phyloP scores from a whole-genome alignment of 441 rosid genomes.

The Corymbia citriodora region DNA sequence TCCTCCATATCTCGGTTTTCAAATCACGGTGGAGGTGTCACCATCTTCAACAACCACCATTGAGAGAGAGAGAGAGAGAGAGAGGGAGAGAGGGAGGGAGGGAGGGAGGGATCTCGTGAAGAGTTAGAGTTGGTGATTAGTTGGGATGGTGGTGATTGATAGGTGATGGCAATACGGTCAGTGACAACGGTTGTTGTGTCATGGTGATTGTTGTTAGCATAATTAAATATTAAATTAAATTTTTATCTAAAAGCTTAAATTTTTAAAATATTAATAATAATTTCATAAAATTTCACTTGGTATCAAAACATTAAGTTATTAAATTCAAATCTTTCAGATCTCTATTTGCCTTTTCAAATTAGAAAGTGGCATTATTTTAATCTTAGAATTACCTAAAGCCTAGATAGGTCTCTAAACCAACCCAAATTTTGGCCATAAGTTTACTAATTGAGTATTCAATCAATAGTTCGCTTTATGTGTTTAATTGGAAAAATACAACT shows the following conservation, averaged over 20 bases:
- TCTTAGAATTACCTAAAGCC: background rate
- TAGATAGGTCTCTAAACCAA: background rate
- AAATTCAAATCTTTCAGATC: background rate
- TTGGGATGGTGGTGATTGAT: background rate
- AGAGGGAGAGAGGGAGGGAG: background rate
- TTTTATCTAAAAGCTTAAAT: fast-evolving
- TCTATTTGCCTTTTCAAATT: background rate
- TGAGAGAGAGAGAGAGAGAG: background rate
- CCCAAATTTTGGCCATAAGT: background rate
- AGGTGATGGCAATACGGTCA: background rate
- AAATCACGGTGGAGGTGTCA: background rate
- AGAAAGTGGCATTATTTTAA: background rate
- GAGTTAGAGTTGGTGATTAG: background rate
- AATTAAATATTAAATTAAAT: background rate
- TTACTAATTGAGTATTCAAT: background rate
- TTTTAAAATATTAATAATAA: fast-evolving
- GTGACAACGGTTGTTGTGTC: background rate
- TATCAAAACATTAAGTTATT: background rate
- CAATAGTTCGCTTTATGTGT: background rate
- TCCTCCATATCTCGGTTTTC: background rate
- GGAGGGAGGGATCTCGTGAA: background rate
- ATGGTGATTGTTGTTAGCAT: background rate
- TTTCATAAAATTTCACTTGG: background rate
- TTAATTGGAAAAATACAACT: background rate
- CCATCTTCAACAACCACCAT: background rate